A percentile compares a stretch with the other conserved stretches of the same genome.
phyloP scores from a whole-genome alignment of 139 green algal species.

The Eudorina sp. region DNA sequence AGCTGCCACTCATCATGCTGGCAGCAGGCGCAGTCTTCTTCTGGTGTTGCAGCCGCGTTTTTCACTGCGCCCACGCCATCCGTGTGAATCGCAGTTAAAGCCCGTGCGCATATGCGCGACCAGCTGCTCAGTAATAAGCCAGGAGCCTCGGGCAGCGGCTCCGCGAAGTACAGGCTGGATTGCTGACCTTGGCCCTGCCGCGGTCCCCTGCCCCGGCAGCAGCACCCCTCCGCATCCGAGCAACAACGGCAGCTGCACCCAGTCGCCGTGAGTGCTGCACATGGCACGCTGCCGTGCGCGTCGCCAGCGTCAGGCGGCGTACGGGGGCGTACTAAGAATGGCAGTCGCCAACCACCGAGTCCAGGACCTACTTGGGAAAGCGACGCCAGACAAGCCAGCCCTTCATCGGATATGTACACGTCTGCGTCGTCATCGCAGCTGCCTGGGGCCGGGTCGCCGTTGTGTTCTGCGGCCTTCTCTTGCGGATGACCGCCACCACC shows the following conservation, averaged over 20 bases:
- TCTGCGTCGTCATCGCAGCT: conserved; percentile 25
- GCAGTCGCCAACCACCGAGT: conserved; percentile 6
- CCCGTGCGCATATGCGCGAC: not conserved
- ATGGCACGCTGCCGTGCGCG: not conserved
- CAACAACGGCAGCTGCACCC: not conserved
- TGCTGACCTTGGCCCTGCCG: not conserved
- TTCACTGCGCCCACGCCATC: not conserved
- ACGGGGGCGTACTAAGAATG: not conserved
- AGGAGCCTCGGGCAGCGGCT: not conserved
- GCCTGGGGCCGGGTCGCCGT: no score
- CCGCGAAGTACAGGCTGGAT: conserved; percentile 29
- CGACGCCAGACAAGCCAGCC: not conserved
- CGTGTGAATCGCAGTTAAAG: not conserved
- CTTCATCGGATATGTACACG: conserved; percentile 12
- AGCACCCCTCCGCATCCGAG: not conserved
- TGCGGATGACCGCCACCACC: not conserved
- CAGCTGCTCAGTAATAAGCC: not conserved
- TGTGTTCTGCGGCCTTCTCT: no score
- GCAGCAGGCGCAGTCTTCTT: conserved; percentile 22
- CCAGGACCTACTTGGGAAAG: not conserved
- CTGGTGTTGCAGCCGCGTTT: not conserved
- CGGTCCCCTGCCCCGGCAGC: not conserved
- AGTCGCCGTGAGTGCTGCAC: no score
- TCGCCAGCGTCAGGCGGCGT: not conserved
- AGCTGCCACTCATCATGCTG: conserved; percentile 39